These are phyloP conservation scores for Tulasnella sp. DNA, from an alignment of 768 basidiomycete genomes.

Conservation along the genomic window DNA sequence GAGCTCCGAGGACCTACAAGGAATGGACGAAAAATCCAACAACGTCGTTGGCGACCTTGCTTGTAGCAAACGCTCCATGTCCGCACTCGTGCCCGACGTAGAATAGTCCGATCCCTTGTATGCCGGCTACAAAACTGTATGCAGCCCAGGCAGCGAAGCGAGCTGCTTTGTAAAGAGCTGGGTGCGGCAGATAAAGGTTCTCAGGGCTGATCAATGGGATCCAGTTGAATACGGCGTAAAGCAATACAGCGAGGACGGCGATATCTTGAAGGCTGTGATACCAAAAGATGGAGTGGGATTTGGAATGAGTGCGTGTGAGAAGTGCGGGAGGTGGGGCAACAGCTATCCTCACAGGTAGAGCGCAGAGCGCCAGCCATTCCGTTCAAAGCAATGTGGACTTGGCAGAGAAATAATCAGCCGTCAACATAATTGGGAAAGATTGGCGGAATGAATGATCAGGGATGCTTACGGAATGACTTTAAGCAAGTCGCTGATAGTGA, in stretches of 20 bases:
- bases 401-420: neutral
- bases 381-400: conserved; percentile 37
- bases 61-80: conserved; percentile 33
- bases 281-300: neutral
- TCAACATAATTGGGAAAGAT: neutral
- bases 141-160: conserved; percentile 64
- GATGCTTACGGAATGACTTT: conserved; percentile 31
- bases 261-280: conserved; percentile 28
- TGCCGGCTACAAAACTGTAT: conserved; percentile 72
- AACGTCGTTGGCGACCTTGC: conserved; percentile 37
- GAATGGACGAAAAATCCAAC: conserved; percentile 38
- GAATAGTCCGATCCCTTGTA: neutral
- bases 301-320: neutral
- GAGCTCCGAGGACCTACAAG: neutral
- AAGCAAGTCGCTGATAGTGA: conserved; percentile 33
- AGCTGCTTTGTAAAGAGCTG: conserved; percentile 46
- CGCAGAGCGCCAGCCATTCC: conserved; percentile 31
- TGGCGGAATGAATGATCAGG: neutral
- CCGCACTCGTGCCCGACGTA: conserved; percentile 26
- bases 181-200: conserved; percentile 20
- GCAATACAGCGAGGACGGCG: conserved; percentile 28
- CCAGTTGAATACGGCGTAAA: conserved; percentile 29
- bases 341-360: conserved; percentile 27
- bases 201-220: conserved; percentile 27
- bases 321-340: neutral